Percentiles rank a stretch among this genome's conserved stretches.
Conservation (phyloP, 2,329 filamentous ascomycete genomes). For the Colletotrichum sp. region DNA sequence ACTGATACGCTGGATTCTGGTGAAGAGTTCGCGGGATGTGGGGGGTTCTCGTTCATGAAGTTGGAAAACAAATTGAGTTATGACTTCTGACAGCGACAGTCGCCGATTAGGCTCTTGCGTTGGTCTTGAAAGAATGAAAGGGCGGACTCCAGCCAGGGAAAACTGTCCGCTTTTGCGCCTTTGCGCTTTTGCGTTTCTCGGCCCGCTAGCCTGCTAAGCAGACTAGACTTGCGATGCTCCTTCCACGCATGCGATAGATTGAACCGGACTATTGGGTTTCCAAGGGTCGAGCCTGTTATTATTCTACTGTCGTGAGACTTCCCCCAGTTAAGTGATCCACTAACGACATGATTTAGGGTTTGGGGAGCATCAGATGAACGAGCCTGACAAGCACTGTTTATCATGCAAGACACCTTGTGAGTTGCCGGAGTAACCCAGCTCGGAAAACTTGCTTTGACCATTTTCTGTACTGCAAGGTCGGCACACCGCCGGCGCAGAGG, state of each 20-base stretch:
- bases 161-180: not conserved
- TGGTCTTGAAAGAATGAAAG: not conserved
- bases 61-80: not conserved
- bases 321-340: not conserved
- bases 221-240: not conserved
- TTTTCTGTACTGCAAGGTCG: not conserved
- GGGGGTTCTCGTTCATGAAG: not conserved
- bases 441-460: not conserved
- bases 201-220: not conserved
- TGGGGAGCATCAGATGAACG: conserved; percentile 11
- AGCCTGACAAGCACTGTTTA: not conserved
- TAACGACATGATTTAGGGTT: not conserved
- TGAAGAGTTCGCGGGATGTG: not conserved
- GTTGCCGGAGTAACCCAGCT: not conserved
- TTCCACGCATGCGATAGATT: not conserved
- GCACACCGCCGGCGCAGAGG: not conserved
- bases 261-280: not conserved
- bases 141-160: not conserved
- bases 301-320: not conserved
- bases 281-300: not conserved
- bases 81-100: not conserved
- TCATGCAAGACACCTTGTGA: not conserved
- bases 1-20: not conserved
- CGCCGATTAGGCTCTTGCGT: not conserved
- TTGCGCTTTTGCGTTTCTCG: not conserved